phyloP scores from a whole-genome alignment of 164 flowering plant species.

The Houttuynia cordata region DNA sequence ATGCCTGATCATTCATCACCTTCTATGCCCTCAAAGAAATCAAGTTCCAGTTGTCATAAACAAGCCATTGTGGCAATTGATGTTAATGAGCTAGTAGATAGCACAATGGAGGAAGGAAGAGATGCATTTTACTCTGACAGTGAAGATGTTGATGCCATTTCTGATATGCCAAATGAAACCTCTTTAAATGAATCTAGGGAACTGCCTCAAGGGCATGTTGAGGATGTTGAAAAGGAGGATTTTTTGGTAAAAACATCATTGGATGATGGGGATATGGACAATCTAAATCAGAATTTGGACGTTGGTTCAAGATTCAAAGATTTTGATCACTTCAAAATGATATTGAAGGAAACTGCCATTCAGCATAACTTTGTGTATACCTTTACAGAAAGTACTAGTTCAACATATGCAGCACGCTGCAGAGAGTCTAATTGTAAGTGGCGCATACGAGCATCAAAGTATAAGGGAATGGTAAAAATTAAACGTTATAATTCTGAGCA shows the following conservation, averaged over 20 bases:
- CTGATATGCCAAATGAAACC: not conserved
- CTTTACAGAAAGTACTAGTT: not conserved
- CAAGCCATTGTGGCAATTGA: not conserved
- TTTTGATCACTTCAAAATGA: not conserved
- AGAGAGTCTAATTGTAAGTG: not conserved
- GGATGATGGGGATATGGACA: not conserved
- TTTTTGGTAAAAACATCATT: not conserved
- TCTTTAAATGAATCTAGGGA: not conserved
- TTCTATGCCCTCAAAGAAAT: not conserved
- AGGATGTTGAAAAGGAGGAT: not conserved
- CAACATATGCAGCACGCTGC: not conserved
- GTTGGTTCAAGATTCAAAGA: not conserved
- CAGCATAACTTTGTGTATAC: not conserved
- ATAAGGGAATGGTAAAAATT: not conserved
- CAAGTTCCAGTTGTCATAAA: not conserved
- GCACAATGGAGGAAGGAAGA: not conserved
- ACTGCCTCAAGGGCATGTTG: not conserved
- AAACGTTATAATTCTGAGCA: not conserved
- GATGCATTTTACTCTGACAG: not conserved
- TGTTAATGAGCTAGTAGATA: not conserved
- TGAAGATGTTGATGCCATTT: not conserved
- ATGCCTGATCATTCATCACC: not conserved
- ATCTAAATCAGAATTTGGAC: not conserved
- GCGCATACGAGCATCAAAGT: not conserved
- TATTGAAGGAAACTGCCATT: not conserved